Evolutionary conservation across 1,284 basidiomycete species (phyloP).

Genomic region (Stereum hirsutum): DNA sequence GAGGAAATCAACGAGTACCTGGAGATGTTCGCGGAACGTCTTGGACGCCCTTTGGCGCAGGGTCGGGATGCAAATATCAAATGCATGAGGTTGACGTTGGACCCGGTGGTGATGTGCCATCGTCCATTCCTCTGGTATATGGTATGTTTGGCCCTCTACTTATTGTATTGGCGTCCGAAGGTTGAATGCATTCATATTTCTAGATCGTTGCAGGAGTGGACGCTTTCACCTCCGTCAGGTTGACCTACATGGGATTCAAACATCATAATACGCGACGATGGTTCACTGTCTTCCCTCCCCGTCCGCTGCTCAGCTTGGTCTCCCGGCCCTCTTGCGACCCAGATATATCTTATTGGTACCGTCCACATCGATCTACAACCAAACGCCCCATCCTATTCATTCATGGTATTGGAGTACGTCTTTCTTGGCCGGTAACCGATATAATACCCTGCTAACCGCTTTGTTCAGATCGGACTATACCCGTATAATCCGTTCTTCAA

Average conservation of each 20-base stretch:
- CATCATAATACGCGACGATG: conserved; percentile 37
- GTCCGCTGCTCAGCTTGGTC: conserved; percentile 31
- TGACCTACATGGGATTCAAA: conserved; percentile 37
- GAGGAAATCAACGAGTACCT: conserved; percentile 40
- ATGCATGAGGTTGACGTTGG: conserved; percentile 45
- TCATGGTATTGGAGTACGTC: conserved; percentile 55
- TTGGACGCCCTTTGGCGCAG: conserved; percentile 28
- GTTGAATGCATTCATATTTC: not conserved
- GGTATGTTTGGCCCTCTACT: conserved; percentile 24
- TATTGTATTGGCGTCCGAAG: not conserved
- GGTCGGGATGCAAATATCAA: conserved; percentile 26
- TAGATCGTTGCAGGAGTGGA: conserved; percentile 50
- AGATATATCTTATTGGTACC: conserved; percentile 52
- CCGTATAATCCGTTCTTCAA: conserved; percentile 43
- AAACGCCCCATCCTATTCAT: conserved; percentile 50
- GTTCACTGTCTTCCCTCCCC: conserved; percentile 41
- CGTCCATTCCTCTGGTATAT: conserved; percentile 55
- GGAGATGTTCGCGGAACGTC: conserved; percentile 23
- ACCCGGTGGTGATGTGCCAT: conserved; percentile 43
- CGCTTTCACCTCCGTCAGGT: conserved; percentile 26
- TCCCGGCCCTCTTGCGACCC: conserved; percentile 30
- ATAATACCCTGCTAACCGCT: too few species aligned
- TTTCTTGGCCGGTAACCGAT: not conserved
- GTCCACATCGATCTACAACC: conserved; percentile 37
- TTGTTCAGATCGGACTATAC: conserved; percentile 47